Conservation (phyloP, 148 eudicot genomes). For the Camellia granthamiana region DNA sequence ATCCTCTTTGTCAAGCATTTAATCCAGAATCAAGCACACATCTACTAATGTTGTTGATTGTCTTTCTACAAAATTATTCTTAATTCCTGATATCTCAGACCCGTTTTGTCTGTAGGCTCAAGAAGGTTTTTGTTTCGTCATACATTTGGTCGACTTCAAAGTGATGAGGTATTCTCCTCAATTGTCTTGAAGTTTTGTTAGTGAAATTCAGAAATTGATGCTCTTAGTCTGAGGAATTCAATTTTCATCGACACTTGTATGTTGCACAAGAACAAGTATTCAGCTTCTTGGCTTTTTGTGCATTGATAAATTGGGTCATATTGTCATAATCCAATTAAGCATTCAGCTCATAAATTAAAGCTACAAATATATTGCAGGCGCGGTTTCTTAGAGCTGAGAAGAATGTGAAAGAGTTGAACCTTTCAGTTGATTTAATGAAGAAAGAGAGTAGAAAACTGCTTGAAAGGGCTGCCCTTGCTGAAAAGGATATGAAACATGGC, state of each 20-base stretch:
- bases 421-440: slow-evolving; percentile 83
- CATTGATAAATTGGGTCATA: not conserved
- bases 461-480: slow-evolving; percentile 86
- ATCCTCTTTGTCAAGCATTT: not conserved
- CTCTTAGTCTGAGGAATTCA: not conserved
- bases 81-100: not conserved
- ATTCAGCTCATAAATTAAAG: not conserved
- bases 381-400: slow-evolving; percentile 72
- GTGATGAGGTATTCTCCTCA: slow-evolving; percentile 69
- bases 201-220: not conserved
- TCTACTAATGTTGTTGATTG: not conserved
- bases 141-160: slow-evolving; percentile 81
- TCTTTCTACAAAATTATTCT: not conserved
- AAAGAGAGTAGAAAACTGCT: slow-evolving; percentile 80
- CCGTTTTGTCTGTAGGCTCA: slow-evolving; percentile 55
- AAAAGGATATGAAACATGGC: slow-evolving; percentile 77
- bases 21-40: not conserved
- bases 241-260: not conserved
- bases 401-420: slow-evolving; percentile 53
- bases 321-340: not conserved
- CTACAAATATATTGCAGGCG: slow-evolving; percentile 52
- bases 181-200: not conserved
- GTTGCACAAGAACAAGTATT: not conserved
- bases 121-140: slow-evolving; percentile 82
- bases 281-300: not conserved